phyloP scores from a whole-genome alignment of 106 monocot species.

The Chionographis japonica region DNA sequence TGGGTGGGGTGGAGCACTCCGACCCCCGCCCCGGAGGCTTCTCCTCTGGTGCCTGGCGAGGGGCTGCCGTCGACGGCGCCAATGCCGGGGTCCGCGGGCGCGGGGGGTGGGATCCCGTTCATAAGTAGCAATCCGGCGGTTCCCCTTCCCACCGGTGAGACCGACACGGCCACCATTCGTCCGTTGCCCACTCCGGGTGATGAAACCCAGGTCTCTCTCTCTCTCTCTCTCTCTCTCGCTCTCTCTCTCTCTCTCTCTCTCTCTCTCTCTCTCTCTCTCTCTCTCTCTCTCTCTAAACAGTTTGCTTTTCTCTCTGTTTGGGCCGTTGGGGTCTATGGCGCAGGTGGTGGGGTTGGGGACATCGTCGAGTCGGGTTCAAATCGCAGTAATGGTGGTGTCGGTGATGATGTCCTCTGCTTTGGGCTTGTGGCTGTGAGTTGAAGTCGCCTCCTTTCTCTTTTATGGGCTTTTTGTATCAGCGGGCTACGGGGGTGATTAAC shows the following conservation, averaged over 20 bases:
- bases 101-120: constrained; percentile 43
- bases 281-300: no score
- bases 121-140: constrained; percentile 72
- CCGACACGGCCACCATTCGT: constrained; percentile 41
- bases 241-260: not conserved
- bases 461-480: not conserved
- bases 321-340: not conserved
- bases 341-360: constrained; percentile 6
- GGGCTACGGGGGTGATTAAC: not conserved
- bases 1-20: constrained; percentile 6
- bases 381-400: not conserved
- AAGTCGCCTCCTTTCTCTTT: not conserved
- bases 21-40: constrained; percentile 6
- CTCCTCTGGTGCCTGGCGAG: constrained; percentile 12
- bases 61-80: constrained; percentile 5
- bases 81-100: not conserved
- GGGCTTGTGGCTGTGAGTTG: not conserved
- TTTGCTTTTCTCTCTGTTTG: not conserved
- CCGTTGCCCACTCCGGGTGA: constrained; percentile 46
- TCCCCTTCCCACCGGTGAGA: constrained; percentile 56
- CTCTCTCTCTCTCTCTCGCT: not conserved
- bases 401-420: constrained; percentile 1
- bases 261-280: no score
- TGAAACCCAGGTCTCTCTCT: constrained; percentile 28
- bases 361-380: not conserved